A percentile compares a stretch with the other conserved stretches of the same genome.
These are phyloP conservation scores for Ramaria sp. DNA, from an alignment of 768 basidiomycete species.

Conservation along the genomic window DNA sequence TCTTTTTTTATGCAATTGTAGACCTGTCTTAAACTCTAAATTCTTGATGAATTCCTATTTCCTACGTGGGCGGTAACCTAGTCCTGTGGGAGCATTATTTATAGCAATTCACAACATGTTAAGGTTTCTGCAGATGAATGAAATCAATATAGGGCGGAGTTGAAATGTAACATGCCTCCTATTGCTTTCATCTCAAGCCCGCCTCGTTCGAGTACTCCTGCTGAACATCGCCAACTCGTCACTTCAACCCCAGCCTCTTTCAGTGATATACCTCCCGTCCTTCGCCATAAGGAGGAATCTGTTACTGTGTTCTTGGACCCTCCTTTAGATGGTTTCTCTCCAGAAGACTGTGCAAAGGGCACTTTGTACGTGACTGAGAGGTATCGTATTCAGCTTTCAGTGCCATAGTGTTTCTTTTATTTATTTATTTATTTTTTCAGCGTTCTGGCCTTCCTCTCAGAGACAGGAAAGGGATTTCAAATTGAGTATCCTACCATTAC, in stretches of 20 bases:
- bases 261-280: constrained; percentile 70
- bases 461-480: constrained; percentile 63
- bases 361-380: constrained; percentile 80
- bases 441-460: constrained; percentile 66
- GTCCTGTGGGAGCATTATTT: too few relatives aligned
- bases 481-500: constrained; percentile 86
- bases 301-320: constrained; percentile 66
- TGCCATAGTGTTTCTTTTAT: constrained; percentile 1
- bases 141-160: background rate
- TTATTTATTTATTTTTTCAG: too few relatives aligned
- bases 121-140: too few relatives aligned
- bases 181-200: constrained; percentile 27
- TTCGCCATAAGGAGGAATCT: constrained; percentile 62
- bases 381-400: constrained; percentile 27
- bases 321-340: constrained; percentile 45
- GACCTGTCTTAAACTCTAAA: too few relatives aligned
- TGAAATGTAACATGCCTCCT: constrained; percentile 16
- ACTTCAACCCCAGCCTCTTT: constrained; percentile 82
- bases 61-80: too few relatives aligned
- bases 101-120: too few relatives aligned
- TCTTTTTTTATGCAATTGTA: too few relatives aligned
- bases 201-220: constrained; percentile 40
- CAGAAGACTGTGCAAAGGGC: constrained; percentile 43
- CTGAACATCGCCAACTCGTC: constrained; percentile 57
- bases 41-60: too few relatives aligned